Evolutionary conservation across 805 yeast genomes (phyloP).

Genomic region (Yarrowia hollandica): DNA sequence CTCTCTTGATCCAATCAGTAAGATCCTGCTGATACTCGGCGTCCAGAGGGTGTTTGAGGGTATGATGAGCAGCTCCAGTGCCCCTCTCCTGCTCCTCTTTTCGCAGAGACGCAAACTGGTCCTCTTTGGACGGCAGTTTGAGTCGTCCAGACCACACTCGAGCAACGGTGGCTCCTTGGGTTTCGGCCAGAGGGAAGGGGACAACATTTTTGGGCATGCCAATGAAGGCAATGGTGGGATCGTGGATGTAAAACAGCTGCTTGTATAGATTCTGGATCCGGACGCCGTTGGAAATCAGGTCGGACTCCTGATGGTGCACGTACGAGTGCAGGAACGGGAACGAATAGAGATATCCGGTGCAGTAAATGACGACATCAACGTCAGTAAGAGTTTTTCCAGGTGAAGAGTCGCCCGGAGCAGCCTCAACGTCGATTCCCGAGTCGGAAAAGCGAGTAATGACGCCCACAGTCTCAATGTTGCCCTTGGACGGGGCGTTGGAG

Average conservation of each 20-base stretch:
- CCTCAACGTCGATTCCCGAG: neutral
- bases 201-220: constrained; percentile 46
- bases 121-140: constrained; percentile 49
- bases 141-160: constrained; percentile 61
- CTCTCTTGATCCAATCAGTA: constrained; percentile 5
- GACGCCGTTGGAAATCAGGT: constrained; percentile 49
- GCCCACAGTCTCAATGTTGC: constrained; percentile 34
- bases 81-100: constrained; percentile 49
- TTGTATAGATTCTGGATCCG: constrained; percentile 46
- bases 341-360: constrained; percentile 72
- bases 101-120: constrained; percentile 50
- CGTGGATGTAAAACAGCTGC: constrained; percentile 49
- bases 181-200: constrained; percentile 45
- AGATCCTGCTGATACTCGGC: constrained; percentile 47
- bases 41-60: constrained; percentile 57
- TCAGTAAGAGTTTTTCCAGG: constrained; percentile 50
- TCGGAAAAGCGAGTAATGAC: neutral
- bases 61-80: constrained; percentile 52
- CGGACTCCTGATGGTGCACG: constrained; percentile 30
- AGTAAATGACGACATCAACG: constrained; percentile 62
- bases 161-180: constrained; percentile 66
- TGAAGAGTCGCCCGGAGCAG: constrained; percentile 42
- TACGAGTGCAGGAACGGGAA: constrained; percentile 57
- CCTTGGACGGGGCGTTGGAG: constrained; percentile 1
- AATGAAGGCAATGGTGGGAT: constrained; percentile 64